A percentile compares a stretch with the other conserved stretches of the same genome.
phyloP scores from a whole-genome alignment of 768 basidiomycete species.

The Kwoniella heveanensis region DNA sequence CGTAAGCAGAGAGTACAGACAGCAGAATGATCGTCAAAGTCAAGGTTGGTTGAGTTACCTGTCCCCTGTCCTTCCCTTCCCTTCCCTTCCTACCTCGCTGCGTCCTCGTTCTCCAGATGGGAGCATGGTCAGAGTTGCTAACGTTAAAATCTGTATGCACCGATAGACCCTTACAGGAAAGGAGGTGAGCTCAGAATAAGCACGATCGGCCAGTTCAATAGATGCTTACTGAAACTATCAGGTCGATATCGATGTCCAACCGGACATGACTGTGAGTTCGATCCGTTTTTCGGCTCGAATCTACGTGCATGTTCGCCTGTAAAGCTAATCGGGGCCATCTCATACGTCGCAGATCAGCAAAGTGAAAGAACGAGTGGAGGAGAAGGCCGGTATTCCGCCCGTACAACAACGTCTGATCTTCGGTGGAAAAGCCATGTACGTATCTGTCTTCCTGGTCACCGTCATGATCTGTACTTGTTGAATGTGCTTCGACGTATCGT shows the following conservation, averaged over 20 bases:
- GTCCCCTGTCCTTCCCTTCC: conserved; percentile 5
- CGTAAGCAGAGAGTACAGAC: neutral
- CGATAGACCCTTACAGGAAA: conserved; percentile 90
- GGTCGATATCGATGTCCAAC: conserved; percentile 96
- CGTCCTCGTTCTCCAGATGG: neutral
- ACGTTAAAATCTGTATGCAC: neutral
- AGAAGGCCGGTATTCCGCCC: conserved; percentile 96
- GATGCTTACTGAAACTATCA: conserved; percentile 37
- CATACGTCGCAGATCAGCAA: conserved; percentile 68
- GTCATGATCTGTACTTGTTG: too few relatives aligned
- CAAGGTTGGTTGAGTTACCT: conserved; percentile 45
- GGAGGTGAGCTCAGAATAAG: conserved; percentile 64
- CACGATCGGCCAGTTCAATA: neutral
- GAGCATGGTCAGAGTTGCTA: too few relatives aligned
- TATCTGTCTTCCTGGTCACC: too few relatives aligned
- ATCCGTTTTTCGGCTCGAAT: neutral
- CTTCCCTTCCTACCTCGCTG: neutral
- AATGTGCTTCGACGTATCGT: too few relatives aligned
- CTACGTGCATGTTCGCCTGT: neutral
- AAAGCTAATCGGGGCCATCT: too few relatives aligned
- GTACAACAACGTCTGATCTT: conserved; percentile 93
- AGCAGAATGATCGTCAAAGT: conserved; percentile 52
- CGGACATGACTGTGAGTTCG: conserved; percentile 72
- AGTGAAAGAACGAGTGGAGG: conserved; percentile 97
- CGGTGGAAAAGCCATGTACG: conserved; percentile 85